Percentiles rank a stretch among this genome's conserved stretches.
These are phyloP conservation scores for Malassezia japonica DNA, from an alignment of 1,284 basidiomycete species.

Conservation along the genomic window DNA sequence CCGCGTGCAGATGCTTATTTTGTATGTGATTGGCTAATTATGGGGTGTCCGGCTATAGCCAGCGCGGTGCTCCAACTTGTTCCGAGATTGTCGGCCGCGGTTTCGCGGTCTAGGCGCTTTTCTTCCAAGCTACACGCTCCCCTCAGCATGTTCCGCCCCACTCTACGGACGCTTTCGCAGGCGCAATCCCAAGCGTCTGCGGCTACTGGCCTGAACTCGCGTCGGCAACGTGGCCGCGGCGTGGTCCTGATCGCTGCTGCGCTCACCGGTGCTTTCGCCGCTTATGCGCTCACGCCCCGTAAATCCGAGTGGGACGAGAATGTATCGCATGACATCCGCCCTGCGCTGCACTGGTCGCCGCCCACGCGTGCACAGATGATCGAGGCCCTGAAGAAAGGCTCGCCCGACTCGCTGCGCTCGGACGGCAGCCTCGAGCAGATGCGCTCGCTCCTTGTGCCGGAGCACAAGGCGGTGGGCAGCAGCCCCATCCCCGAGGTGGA, in stretches of 20 bases:
- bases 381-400: constrained; percentile 40
- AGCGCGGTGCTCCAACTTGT: no score
- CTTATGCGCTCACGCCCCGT: constrained; percentile 4
- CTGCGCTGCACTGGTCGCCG: constrained; percentile 41
- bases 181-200: neutral
- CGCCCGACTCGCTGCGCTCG: constrained; percentile 29
- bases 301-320: neutral
- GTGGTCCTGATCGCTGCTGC: constrained; percentile 5
- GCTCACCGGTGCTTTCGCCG: neutral
- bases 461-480: constrained; percentile 27
- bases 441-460: constrained; percentile 24
- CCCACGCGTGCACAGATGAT: constrained; percentile 47
- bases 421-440: constrained; percentile 23
- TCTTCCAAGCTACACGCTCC: neutral
- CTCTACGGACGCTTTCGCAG: constrained; percentile 7
- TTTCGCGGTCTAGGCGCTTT: no score
- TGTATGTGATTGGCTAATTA: no score
- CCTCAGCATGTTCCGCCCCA: constrained; percentile 11
- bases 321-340: constrained; percentile 27
- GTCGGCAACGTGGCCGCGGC: neutral
- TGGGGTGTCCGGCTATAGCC: no score
- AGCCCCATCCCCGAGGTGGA: constrained; percentile 35
- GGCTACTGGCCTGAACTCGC: neutral
- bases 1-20: no score
- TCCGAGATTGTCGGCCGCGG: no score